phyloP scores from a whole-genome alignment of 768 basidiomycete genomes.

The Fibroporia radiculosa region DNA sequence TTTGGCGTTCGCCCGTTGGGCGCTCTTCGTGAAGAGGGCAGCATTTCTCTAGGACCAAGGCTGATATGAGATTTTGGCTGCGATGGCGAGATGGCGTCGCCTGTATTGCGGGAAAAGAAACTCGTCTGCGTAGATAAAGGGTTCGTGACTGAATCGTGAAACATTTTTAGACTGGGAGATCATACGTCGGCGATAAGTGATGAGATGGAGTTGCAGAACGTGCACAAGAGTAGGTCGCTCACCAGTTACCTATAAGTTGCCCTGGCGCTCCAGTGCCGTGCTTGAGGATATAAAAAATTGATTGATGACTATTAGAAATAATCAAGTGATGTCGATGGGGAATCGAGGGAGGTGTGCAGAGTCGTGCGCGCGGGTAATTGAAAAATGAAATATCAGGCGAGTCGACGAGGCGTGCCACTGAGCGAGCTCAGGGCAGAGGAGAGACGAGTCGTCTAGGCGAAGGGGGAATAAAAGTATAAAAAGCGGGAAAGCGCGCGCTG shows the following conservation, averaged over 20 bases:
- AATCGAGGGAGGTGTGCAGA: conserved; percentile 15
- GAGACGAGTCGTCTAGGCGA: conserved; percentile 15
- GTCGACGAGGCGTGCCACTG: conserved; percentile 8
- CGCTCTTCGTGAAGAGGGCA: conserved; percentile 18
- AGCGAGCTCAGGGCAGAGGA: conserved; percentile 13
- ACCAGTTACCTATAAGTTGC: conserved; percentile 48
- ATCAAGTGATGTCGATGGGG: conserved; percentile 8
- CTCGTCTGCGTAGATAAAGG: conserved; percentile 34
- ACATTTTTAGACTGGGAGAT: conserved; percentile 23
- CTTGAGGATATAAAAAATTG: conserved; percentile 26
- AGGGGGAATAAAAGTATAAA: conserved; percentile 38
- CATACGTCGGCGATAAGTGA: background rate
- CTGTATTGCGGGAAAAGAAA: conserved; percentile 27
- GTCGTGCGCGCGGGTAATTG: conserved; percentile 25
- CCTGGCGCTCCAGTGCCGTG: conserved; percentile 34
- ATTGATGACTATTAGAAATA: conserved; percentile 11
- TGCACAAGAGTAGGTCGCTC: conserved; percentile 11
- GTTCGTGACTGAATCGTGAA: conserved; percentile 64
- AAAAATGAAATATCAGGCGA: conserved; percentile 24
- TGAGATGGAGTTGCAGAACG: background rate
- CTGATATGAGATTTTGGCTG: conserved; percentile 25
- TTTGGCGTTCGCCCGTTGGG: conserved; percentile 16
- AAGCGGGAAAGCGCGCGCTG: conserved; percentile 41
- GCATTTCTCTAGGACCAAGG: conserved; percentile 25
- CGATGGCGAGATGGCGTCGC: conserved; percentile 25